Evolutionary conservation across 345 rosid species (phyloP), one percentile per base, ranked within the genome.

Genomic region (Turnera subulata): DNA sequence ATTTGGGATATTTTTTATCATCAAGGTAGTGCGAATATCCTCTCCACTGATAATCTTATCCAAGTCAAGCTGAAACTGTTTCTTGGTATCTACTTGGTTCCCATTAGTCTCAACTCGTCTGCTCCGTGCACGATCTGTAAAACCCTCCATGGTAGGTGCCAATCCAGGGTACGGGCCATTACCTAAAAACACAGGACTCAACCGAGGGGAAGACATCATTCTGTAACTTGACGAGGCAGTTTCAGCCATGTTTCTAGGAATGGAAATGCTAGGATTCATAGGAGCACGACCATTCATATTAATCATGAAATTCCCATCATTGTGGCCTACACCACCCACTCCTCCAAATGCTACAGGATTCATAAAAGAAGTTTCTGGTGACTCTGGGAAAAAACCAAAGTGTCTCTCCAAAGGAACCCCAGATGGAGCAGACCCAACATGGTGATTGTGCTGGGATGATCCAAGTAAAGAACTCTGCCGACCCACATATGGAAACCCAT

Each of bases 1-100:
- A 71, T 93, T 89, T 45, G 99, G 97, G 66, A 93, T 89, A 73
- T 93, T 89, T 66, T 89, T 93, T 19, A 93, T 89, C 91, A 93
- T 84, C 64, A 92, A 73, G 26, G 97, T 92, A 37, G 97, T 92
- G 67, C 98, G 77, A 23, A 67, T 69, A 77, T 92, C 91, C 69
- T 80, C 91, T 22, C 91, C 86, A 29, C 38, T 73, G 56, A 76
- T 76, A 17, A 91, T 87, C 73, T 72, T 87, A 26, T 85, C 94
- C 78, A 87, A 73, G 67, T 91, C 93, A 43, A 91, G 89, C 71
- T 83, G 94, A 80, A 82, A 85, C 55, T 71, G 77, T 62, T 76
- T 83, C 82, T 78, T 85, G 80, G 65, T 76, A 52, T 79, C 84
- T 38, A 75, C 63, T 65, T 82, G 93, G 71, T 63, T 79, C 51